Percentiles rank a stretch among this genome's conserved stretches.
phyloP scores from a whole-genome alignment of 208 protist genomes.

The Eutreptiella sp. region DNA sequence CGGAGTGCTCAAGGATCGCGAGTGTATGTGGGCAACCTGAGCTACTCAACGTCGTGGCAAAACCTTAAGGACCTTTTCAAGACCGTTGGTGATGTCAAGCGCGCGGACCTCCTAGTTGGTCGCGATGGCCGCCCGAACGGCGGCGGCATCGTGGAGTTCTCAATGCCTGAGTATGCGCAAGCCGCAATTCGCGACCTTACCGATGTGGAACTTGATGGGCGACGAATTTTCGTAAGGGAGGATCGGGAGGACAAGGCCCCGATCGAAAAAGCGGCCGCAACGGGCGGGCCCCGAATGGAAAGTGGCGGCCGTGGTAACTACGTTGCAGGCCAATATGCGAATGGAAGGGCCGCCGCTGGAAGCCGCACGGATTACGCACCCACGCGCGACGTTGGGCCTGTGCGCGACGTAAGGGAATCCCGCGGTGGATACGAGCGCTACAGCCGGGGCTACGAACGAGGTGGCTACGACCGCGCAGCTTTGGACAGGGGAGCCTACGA shows the following conservation, averaged over 20 bases:
- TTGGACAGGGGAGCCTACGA: too few relatives aligned
- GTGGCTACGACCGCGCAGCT: too few relatives aligned
- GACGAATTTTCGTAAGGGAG: slow-evolving; percentile 66
- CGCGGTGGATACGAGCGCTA: too few relatives aligned
- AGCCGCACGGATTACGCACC: too few relatives aligned
- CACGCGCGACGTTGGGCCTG: too few relatives aligned
- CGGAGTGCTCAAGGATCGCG: neutral
- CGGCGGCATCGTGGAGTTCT: slow-evolving; percentile 71
- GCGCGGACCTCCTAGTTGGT: slow-evolving; percentile 50
- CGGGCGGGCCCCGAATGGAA: too few relatives aligned
- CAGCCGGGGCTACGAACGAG: too few relatives aligned
- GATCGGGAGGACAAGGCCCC: slow-evolving; percentile 66
- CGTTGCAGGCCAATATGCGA: too few relatives aligned
- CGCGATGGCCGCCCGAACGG: slow-evolving; percentile 59
- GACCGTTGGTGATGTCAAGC: slow-evolving; percentile 10
- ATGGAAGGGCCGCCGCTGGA: too few relatives aligned
- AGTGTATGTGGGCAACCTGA: slow-evolving; percentile 19
- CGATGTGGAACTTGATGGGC: slow-evolving; percentile 72
- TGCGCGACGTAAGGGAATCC: too few relatives aligned
- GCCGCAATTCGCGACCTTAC: slow-evolving; percentile 66
- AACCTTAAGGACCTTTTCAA: slow-evolving; percentile 29
- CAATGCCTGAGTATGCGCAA: slow-evolving; percentile 50
- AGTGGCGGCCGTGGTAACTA: too few relatives aligned
- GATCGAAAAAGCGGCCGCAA: too few relatives aligned
- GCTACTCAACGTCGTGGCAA: slow-evolving; percentile 17